These are phyloP conservation scores for Xeromyces bisporus DNA, from an alignment of 495 filamentous ascomycete genomes.

Conservation along the genomic window DNA sequence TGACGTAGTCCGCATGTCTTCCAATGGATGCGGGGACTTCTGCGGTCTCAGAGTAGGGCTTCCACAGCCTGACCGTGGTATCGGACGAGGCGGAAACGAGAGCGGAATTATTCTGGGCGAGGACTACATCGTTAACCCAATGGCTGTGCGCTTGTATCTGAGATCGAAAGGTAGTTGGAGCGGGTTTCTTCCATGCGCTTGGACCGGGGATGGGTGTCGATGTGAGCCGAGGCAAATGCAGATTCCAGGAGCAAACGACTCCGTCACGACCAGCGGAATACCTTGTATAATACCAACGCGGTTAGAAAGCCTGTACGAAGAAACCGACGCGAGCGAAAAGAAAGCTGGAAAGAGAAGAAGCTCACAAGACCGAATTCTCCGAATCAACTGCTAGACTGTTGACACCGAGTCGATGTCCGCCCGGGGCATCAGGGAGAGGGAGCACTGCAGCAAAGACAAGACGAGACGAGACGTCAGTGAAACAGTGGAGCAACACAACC, in stretches of 20 bases:
- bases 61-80: constrained; percentile 86
- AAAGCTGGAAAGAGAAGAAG: neutral
- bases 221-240: constrained; percentile 36
- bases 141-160: constrained; percentile 97
- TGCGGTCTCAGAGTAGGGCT: constrained; percentile 56
- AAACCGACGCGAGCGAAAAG: neutral
- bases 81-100: constrained; percentile 92
- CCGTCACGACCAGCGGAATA: constrained; percentile 95
- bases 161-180: constrained; percentile 52
- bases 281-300: constrained; percentile 24
- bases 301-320: neutral
- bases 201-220: constrained; percentile 20
- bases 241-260: constrained; percentile 88
- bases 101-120: constrained; percentile 65
- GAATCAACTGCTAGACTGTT: constrained; percentile 82
- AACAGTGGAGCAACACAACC: constrained; percentile 43
- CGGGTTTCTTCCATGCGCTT: constrained; percentile 14
- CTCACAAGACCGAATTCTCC: constrained; percentile 75
- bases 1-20: constrained; percentile 90
- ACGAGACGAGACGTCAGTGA: constrained; percentile 6
- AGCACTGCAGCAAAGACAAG: constrained; percentile 45
- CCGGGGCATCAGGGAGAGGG: constrained; percentile 77
- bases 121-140: constrained; percentile 94
- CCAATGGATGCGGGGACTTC: constrained; percentile 67
- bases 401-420: constrained; percentile 83